Percentiles rank a stretch among this genome's conserved stretches.
These are phyloP conservation scores for Paraglomus occultum DNA, from an alignment of 192 early-diverging fungal genomes.

Conservation along the genomic window DNA sequence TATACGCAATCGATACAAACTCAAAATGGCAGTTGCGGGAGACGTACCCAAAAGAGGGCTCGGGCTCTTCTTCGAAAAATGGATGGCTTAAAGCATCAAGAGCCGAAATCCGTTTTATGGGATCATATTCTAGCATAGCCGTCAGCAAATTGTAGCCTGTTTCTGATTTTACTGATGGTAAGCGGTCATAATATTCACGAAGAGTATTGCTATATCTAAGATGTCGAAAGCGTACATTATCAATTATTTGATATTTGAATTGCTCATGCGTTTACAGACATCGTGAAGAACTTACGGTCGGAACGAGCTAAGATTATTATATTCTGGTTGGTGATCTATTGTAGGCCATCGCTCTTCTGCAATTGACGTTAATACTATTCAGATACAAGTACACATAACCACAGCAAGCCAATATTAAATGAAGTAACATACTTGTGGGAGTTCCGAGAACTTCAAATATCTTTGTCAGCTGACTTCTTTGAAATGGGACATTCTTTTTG, in stretches of 20 bases:
- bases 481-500: conserved; percentile 79
- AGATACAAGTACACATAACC: neutral
- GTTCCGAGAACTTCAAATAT: conserved; percentile 87
- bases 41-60: conserved; percentile 55
- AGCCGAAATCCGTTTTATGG: conserved; percentile 71
- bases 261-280: too few species aligned
- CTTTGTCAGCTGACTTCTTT: conserved; percentile 80
- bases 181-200: conserved; percentile 28
- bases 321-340: conserved; percentile 71
- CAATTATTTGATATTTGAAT: too few species aligned
- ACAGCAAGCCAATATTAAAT: conserved; percentile 4
- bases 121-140: conserved; percentile 79
- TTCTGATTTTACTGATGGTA: conserved; percentile 50
- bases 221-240: neutral
- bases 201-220: conserved; percentile 34
- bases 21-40: conserved; percentile 5
- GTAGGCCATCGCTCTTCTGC: conserved; percentile 73
- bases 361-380: neutral
- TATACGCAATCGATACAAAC: neutral
- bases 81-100: conserved; percentile 75
- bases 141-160: conserved; percentile 67
- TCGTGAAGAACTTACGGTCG: conserved; percentile 47
- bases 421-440: conserved; percentile 60
- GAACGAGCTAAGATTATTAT: conserved; percentile 58
- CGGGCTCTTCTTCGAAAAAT: conserved; percentile 78